Evolutionary conservation across 2,329 filamentous ascomycete genomes (phyloP).

Genomic region (Calonectria naviculata): DNA sequence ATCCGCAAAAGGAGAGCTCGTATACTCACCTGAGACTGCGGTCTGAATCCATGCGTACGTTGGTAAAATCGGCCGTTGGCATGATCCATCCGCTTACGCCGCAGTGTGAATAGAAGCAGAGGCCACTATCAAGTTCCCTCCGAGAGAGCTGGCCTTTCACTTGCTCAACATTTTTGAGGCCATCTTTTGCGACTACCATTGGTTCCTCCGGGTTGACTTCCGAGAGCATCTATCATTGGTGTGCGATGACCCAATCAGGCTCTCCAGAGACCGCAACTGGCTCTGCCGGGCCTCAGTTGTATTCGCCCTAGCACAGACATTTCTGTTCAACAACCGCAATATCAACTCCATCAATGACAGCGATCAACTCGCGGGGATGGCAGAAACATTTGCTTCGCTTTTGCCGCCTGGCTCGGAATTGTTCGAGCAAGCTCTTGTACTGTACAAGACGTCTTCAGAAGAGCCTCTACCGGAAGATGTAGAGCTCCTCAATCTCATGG

Average conservation of each 20-base stretch:
- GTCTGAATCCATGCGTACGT: conserved; percentile 19
- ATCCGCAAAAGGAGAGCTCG: conserved; percentile 8
- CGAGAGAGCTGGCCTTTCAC: conserved; percentile 9
- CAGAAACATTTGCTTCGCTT: not conserved
- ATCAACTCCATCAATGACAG: not conserved
- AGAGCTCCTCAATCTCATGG: conserved; percentile 22
- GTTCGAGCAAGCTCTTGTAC: conserved; percentile 18
- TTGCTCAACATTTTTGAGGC: conserved; percentile 24
- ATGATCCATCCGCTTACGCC: not conserved
- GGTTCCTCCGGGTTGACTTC: conserved; percentile 20
- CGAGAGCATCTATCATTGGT: conserved; percentile 4
- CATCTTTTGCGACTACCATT: conserved; percentile 24
- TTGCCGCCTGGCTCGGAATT: conserved; percentile 14
- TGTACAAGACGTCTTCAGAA: conserved; percentile 21
- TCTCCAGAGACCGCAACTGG: conserved; percentile 20
- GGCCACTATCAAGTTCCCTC: conserved; percentile 19
- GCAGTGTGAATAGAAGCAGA: conserved; percentile 6
- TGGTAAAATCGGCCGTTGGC: not conserved
- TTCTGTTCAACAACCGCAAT: not conserved
- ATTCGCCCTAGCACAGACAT: conserved; percentile 18
- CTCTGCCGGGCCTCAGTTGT: conserved; percentile 19
- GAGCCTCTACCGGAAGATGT: conserved; percentile 16
- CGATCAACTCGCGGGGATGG: not conserved
- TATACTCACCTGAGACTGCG: conserved; percentile 20
- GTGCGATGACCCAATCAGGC: conserved; percentile 3